Evolutionary conservation across 257 asterid genomes (phyloP), one percentile per base, ranked within the genome.

Genomic region (Catharanthus roseus): DNA sequence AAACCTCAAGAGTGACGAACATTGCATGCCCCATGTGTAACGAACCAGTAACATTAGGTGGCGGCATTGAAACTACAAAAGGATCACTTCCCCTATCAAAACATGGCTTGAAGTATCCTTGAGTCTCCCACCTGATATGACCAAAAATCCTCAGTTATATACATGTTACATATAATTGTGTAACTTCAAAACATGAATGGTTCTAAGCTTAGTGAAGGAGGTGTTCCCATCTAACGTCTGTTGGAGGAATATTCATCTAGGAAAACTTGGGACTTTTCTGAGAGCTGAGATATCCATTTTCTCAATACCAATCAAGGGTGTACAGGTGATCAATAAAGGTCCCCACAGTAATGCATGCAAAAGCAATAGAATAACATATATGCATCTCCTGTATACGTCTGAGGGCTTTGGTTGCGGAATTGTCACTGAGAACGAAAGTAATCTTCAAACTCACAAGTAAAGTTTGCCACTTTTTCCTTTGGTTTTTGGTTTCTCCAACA

Each of bases 21-120:
- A 93, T 93, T 28, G 99, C 97, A 80, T 93, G 99, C 53, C 99
- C 99, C 99, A 93, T 93, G 84, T 93, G 99, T 88, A 93, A 81
- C 6, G 99, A 93, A 69, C 99, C 99, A 26, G 99, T 93, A 71
- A 93, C 96, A 82, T 93, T 93, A 62, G 99, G 99, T 0, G 99
- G 99, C 60, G 99, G 99, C 99, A 93, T 93, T 54, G 99, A 72
- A 74, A 93, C 67, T 60, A 91, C 96, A 77, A 93, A 93, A 44
- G 99, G 90, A 62, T 89, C 91, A 36, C 75, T 76, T 72, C 93
- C 96, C 74, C 81, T 79, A 68, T 88, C 91, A 42, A 82, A 77
- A 78, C 65, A 86, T 64, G 99, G 99, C 80, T 87, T 91, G 87
- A 93, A 93, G 83, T 88, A 91, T 51, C 99, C 99, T 83, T 90